Conservation (phyloP, 1,284 basidiomycete genomes). For the Ustilago cynodontis region DNA sequence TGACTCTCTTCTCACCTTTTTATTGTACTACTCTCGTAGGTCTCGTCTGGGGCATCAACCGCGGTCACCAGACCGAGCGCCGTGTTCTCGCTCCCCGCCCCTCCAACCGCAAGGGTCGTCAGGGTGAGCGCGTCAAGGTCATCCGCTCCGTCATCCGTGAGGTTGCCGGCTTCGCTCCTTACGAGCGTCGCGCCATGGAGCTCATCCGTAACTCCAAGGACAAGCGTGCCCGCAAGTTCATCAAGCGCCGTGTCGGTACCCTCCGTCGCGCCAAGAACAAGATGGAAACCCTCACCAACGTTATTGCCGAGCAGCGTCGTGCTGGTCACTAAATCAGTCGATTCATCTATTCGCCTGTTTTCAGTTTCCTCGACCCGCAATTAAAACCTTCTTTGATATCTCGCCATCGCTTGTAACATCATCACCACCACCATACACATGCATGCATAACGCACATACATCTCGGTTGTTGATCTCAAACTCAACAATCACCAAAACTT, state of each 20-base stretch:
- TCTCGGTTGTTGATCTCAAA: not conserved
- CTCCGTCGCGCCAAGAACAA: constrained; percentile 69
- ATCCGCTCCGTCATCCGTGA: constrained; percentile 67
- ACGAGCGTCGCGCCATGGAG: constrained; percentile 99
- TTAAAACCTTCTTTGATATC: not conserved
- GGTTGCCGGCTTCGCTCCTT: constrained; percentile 92
- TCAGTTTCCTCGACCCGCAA: not conserved
- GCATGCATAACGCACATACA: constrained; percentile 1
- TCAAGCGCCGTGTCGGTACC: constrained; percentile 69
- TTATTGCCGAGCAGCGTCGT: constrained; percentile 68
- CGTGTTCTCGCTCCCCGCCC: constrained; percentile 84
- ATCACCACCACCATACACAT: constrained; percentile 1
- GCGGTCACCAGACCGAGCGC: constrained; percentile 90
- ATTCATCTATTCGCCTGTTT: not conserved
- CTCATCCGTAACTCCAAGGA: constrained; percentile 97
- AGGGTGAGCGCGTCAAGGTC: constrained; percentile 74
- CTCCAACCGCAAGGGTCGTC: constrained; percentile 89
- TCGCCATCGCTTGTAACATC: constrained; percentile 16
- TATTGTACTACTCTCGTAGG: constrained; percentile 73
- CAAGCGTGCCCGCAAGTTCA: constrained; percentile 70
- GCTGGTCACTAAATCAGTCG: constrained; percentile 61
- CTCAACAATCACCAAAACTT: not conserved
- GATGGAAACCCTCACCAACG: constrained; percentile 67
- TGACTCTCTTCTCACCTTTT: constrained; percentile 9
- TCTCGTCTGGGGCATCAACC: constrained; percentile 89